Conservation (phyloP, 75 land plant species). For the Pinus tabuliformis region DNA sequence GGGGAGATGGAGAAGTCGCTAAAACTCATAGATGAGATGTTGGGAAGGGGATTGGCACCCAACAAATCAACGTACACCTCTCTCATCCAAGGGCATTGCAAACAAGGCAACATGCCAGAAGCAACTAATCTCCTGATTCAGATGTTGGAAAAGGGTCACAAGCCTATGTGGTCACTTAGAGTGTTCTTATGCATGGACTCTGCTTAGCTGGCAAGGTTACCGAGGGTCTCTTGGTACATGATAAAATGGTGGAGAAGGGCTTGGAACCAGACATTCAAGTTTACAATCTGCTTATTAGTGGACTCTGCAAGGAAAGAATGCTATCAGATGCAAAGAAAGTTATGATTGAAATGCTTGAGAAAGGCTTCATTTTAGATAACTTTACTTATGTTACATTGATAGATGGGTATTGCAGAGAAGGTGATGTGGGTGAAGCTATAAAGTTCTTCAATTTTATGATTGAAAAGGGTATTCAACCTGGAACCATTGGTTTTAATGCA, state of each 20-base stretch:
- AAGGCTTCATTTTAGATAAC: constrained; percentile 37
- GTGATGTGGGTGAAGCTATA: constrained; percentile 41
- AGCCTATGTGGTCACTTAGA: constrained; percentile 47
- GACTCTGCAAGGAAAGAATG: constrained; percentile 48
- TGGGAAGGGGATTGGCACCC: constrained; percentile 32
- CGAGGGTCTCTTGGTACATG: constrained; percentile 33
- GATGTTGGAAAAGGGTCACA: constrained; percentile 46
- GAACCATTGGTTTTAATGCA: constrained; percentile 51
- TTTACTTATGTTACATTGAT: constrained; percentile 50
- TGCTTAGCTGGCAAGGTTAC: constrained; percentile 31
- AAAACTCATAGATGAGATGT: constrained; percentile 26
- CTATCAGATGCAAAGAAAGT: constrained; percentile 40
- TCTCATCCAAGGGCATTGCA: constrained; percentile 55
- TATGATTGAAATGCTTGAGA: constrained; percentile 55
- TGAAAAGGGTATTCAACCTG: constrained; percentile 36
- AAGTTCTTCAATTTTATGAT: constrained; percentile 36
- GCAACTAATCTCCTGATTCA: constrained; percentile 50
- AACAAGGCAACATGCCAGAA: constrained; percentile 36
- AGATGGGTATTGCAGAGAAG: constrained; percentile 54
- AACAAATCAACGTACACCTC: constrained; percentile 57
- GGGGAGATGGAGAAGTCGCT: constrained; percentile 46
- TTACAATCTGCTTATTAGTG: constrained; percentile 72
- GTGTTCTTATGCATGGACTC: constrained; percentile 50
- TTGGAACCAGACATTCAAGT: constrained; percentile 36
- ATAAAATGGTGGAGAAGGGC: constrained; percentile 41